Conservation (phyloP, 129 eudicot species). For the Tagetes patula region DNA sequence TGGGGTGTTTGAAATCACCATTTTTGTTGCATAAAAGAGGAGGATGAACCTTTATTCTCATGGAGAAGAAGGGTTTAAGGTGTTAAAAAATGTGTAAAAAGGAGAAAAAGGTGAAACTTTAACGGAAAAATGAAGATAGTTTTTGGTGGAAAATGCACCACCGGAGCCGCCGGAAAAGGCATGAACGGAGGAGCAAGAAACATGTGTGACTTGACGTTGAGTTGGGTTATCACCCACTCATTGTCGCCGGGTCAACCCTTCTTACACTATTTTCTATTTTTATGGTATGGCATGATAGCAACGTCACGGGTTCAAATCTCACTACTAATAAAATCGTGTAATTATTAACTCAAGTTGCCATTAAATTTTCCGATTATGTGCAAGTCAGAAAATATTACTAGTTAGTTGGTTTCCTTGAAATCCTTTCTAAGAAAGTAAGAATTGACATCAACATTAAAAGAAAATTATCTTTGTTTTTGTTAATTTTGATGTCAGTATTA, state of each 20-base stretch:
- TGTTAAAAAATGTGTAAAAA: slow-evolving; percentile 8
- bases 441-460: too few relatives aligned
- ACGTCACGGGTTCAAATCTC: too few relatives aligned
- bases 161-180: slow-evolving; percentile 40
- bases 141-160: slow-evolving; percentile 25
- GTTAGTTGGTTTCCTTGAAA: too few relatives aligned
- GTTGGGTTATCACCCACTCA: slow-evolving; percentile 26
- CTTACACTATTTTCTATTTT: slow-evolving; percentile 1
- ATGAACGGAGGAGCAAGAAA: slow-evolving; percentile 34
- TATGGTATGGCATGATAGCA: too few relatives aligned
- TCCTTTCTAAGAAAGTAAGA: too few relatives aligned
- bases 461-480: too few relatives aligned
- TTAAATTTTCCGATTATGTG: too few relatives aligned
- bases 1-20: neutral
- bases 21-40: slow-evolving; percentile 17
- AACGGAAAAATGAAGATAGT: slow-evolving; percentile 34
- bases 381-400: too few relatives aligned
- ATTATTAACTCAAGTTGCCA: too few relatives aligned
- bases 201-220: slow-evolving; percentile 44
- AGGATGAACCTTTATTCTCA: slow-evolving; percentile 8
- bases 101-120: slow-evolving; percentile 29
- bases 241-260: slow-evolving; percentile 20
- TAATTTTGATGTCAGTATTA: too few relatives aligned
- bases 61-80: slow-evolving; percentile 11
- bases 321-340: too few relatives aligned